These are phyloP conservation scores for Pulveroboletus sp. DNA, from an alignment of 768 basidiomycete genomes.

Conservation along the genomic window DNA sequence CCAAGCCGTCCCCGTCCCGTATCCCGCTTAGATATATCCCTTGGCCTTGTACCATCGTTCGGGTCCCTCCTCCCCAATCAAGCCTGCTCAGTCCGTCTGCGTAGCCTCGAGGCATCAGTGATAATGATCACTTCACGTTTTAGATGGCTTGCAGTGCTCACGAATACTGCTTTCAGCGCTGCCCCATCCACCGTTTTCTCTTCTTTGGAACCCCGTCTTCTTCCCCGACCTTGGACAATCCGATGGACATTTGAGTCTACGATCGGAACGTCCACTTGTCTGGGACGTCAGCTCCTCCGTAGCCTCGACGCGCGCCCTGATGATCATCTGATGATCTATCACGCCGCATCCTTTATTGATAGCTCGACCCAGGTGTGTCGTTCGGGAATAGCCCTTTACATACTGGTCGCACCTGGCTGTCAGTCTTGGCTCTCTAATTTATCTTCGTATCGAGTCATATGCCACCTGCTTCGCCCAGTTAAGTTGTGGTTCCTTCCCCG, in stretches of 20 bases:
- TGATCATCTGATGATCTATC: conserved; percentile 1
- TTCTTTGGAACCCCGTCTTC: neutral
- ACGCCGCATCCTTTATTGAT: neutral
- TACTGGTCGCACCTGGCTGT: no score
- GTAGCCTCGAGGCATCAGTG: conserved; percentile 28
- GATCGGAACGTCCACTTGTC: neutral
- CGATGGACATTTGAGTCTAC: neutral
- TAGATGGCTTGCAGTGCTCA: neutral
- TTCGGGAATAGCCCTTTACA: conserved; percentile 1
- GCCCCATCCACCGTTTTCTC: neutral
- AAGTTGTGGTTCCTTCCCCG: no score
- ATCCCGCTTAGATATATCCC: neutral
- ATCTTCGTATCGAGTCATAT: neutral
- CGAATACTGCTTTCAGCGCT: conserved; percentile 2
- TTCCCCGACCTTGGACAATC: neutral
- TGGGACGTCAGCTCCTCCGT: neutral
- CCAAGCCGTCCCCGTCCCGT: conserved; percentile 6
- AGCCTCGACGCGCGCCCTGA: no score
- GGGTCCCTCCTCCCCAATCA: conserved; percentile 15
- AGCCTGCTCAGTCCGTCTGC: conserved; percentile 3
- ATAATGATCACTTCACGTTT: conserved; percentile 22
- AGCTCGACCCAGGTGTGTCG: neutral
- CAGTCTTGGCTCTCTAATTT: neutral
- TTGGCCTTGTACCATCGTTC: neutral
- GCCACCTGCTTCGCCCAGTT: neutral